Base-by-base conservation (phyloP, 2,329 filamentous ascomycete species). In the Penicillium sp. region DNA sequence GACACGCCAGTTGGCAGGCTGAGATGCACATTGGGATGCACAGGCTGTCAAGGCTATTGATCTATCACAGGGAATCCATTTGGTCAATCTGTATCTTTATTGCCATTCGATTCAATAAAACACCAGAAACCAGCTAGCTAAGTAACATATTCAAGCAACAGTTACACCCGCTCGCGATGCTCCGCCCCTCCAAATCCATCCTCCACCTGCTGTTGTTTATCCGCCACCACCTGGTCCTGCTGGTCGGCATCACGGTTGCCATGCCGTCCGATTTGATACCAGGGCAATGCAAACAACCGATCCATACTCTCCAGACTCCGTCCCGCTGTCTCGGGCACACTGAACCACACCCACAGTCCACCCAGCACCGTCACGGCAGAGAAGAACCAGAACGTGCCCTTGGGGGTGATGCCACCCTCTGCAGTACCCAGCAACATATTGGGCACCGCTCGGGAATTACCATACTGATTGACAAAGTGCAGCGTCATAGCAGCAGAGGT, bases 321-420 rank as follows among this genome's bases (percentile, higher is more conserved):
- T 19, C 85, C 85, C 0, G 78, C 77, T 0, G 84, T 87, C 73
- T 89, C 85, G 0, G 85, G 86, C 1, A 90, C 76, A 53, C 77
- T 84, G 67, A 87, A 78, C 74, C 76, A 86, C 3, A 85, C 85
- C 83, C 84, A 89, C 3, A 77, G 28, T 3, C 83, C 79, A 26
- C 85, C 85, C 4, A 88, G 39, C 1, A 84, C 55, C 0, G 85
- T 89, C 9, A 89, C 75, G 2, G 76, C 79, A 0, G 78, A 75
- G 66, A 89, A 90, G 70, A 83, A 86, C 78, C 84, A 83, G 72
- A 90, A 90, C 0, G 86, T 89, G 0, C 87, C 87, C 52, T 77
- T 79, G 24, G 71, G 72, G 0, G 70, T 73, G 63, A 80, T 73
- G 26, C 69, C 68, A 8, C 67, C 68, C 4, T 61, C 37, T 0